Evolutionary conservation across 1,139 yeast species (phyloP), one percentile per base, ranked within the genome.

Genomic region (Candida sp.): DNA sequence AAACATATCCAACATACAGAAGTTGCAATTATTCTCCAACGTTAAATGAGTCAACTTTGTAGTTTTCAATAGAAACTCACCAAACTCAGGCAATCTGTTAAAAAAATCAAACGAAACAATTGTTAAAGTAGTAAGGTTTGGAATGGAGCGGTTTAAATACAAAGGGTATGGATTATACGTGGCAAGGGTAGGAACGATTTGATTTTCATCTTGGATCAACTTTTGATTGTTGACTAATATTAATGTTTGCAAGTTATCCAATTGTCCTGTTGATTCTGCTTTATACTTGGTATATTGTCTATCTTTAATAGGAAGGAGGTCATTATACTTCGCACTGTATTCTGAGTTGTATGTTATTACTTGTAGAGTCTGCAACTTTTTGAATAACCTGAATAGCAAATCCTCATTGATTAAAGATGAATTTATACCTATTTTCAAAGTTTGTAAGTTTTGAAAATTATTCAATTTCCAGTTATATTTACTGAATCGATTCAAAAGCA

Each of bases 1-100:
- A 21, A 71, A 48, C 35, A 71, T 61, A n/a, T 56, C 56, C 8
- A 58, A 49, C 23, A 71, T 46, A 7, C 63, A 47, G 27, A 72
- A 55, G 32, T 57, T 58, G 4, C 49, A 47, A 49, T 71, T 71
- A 44, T 71, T 67, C 46, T 73, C 78, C 33, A 72, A 49, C 27
- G 57, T 57, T 4, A 72, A 29, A 8, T 47, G 55, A 29, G 44
- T 53, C 15, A 72, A 50, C 4, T 52, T 41, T 0, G 53, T 48
- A 5, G 58, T 44, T 1, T 43, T 48, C 2, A 56, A 40, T n/a
- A 70, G 46, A 39, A 70, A 67, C 3, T 54, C 52, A 4, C 73
- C 73, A 30, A 70, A 59, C 5, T 42, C 44, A 8, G 64, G 69
- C 19, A 64, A 56, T 25, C 49, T 47, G 42, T 61, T 59, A 3